These are phyloP conservation scores for Trichoderma asperellum DNA, from an alignment of 2,329 filamentous ascomycete species.

Conservation along the genomic window DNA sequence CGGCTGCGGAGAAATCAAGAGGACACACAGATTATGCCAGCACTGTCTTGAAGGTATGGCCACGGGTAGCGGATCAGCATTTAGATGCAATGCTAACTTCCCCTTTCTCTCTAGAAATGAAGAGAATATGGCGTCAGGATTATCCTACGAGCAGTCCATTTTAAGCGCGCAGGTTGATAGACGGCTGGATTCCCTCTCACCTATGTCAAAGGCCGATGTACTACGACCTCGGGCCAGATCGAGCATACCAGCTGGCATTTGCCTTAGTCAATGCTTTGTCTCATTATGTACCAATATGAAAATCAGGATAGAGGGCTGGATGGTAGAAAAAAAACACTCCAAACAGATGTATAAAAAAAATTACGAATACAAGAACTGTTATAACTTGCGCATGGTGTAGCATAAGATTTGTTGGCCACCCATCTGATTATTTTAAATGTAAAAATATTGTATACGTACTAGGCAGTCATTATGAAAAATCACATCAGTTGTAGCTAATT, in stretches of 20 bases:
- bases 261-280: slow-evolving; percentile 39
- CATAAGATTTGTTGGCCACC: background rate
- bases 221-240: slow-evolving; percentile 36
- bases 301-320: slow-evolving; percentile 16
- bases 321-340: slow-evolving; percentile 3
- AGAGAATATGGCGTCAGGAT: slow-evolving; percentile 49
- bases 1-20: slow-evolving; percentile 84
- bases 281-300: slow-evolving; percentile 27
- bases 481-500: background rate
- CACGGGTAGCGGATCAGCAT: background rate
- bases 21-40: slow-evolving; percentile 85
- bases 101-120: slow-evolving; percentile 47
- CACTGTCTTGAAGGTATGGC: slow-evolving; percentile 80
- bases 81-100: background rate
- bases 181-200: slow-evolving; percentile 29
- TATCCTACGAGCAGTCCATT: slow-evolving; percentile 43
- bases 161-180: slow-evolving; percentile 31
- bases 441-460: background rate
- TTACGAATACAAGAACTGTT: background rate
- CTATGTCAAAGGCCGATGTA: slow-evolving; percentile 41
- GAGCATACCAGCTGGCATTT: slow-evolving; percentile 44
- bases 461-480: too few species aligned
- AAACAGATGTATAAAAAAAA: background rate
- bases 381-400: background rate
- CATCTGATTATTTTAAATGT: background rate